phyloP scores from a whole-genome alignment of 805 yeast genomes.

The Candida yuanshanica region DNA sequence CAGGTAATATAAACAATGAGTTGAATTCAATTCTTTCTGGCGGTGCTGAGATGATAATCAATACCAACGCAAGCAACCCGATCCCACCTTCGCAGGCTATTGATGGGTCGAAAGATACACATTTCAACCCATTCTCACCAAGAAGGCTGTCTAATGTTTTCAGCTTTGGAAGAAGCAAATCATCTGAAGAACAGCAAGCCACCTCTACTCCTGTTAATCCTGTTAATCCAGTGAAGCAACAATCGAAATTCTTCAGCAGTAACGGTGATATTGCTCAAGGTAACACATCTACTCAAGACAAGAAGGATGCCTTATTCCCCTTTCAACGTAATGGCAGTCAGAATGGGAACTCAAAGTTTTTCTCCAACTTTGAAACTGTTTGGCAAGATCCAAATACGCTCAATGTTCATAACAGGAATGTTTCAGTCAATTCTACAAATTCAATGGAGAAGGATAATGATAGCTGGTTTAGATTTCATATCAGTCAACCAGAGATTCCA shows the following conservation, averaged over 20 bases:
- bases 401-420: constrained; percentile 10
- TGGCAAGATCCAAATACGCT: constrained; percentile 11
- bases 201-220: background rate
- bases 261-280: background rate
- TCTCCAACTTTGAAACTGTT: constrained; percentile 11
- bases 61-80: constrained; percentile 1
- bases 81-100: background rate
- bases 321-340: constrained; percentile 2
- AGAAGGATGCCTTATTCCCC: too few relatives aligned
- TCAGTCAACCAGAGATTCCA: background rate
- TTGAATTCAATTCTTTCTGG: constrained; percentile 19
- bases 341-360: background rate
- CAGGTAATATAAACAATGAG: constrained; percentile 14
- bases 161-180: constrained; percentile 19
- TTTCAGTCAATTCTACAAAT: constrained; percentile 10
- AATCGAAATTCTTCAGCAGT: constrained; percentile 21
- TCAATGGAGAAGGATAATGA: constrained; percentile 14
- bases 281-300: background rate
- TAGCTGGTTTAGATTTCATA: constrained; percentile 17
- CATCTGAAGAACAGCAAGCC: background rate
- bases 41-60: constrained; percentile 1
- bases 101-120: constrained; percentile 6
- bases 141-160: constrained; percentile 27
- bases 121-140: constrained; percentile 23
- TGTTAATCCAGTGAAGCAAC: constrained; percentile 8